A percentile compares a stretch with the other conserved stretches of the same genome.
Conservation (phyloP, 495 filamentous ascomycete genomes). For the Talaromyces trachyspermus region DNA sequence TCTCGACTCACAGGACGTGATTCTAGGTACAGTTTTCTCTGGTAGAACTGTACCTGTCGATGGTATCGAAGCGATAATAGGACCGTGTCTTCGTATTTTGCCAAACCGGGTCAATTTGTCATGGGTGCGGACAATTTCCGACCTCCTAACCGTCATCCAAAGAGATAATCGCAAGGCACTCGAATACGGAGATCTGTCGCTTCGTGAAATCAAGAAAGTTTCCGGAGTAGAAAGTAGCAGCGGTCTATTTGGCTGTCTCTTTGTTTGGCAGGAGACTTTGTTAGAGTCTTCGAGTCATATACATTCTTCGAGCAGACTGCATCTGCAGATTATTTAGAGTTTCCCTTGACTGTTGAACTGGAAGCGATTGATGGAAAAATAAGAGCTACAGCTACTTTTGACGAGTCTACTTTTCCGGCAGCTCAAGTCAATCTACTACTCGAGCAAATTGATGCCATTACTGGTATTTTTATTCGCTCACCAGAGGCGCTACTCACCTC, state of each 20-base stretch:
- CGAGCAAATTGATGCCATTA: slow-evolving; percentile 48
- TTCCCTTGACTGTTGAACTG: slow-evolving; percentile 63
- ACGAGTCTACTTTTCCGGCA: slow-evolving; percentile 37
- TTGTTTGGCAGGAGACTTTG: slow-evolving; percentile 72
- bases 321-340: slow-evolving; percentile 62
- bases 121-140: slow-evolving; percentile 37
- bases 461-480: slow-evolving; percentile 36
- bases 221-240: slow-evolving; percentile 39
- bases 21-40: slow-evolving; percentile 69
- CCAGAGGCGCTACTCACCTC: slow-evolving; percentile 26
- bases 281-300: slow-evolving; percentile 23
- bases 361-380: slow-evolving; percentile 44
- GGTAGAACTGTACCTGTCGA: slow-evolving; percentile 60
- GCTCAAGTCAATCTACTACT: slow-evolving; percentile 47
- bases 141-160: slow-evolving; percentile 56
- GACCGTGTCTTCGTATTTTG: slow-evolving; percentile 63
- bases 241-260: slow-evolving; percentile 58
- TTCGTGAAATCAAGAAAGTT: slow-evolving; percentile 57
- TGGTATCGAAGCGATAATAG: slow-evolving; percentile 61
- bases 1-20: slow-evolving; percentile 56
- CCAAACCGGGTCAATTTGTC: slow-evolving; percentile 53
- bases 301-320: slow-evolving; percentile 38
- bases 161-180: slow-evolving; percentile 52
- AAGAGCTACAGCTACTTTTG: slow-evolving; percentile 42
- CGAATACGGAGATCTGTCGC: slow-evolving; percentile 47